Conservation (phyloP, 331 rosid genomes). For the Cydonia oblonga region DNA sequence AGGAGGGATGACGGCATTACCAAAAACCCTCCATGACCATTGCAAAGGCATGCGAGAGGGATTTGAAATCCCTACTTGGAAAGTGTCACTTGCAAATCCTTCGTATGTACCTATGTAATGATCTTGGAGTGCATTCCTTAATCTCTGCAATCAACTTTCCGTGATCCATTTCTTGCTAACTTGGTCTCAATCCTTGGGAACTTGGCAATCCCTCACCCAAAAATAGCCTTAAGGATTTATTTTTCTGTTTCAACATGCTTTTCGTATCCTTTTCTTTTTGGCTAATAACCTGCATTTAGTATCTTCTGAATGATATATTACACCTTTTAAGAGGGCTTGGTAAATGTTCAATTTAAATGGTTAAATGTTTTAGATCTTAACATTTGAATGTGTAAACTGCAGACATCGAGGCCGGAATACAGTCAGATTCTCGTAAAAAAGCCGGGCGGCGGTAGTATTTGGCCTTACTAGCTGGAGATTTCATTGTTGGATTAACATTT, state of each 20-base stretch:
- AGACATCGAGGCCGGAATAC: conserved; percentile 87
- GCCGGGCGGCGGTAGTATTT: conserved; percentile 46
- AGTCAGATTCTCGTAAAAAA: conserved; percentile 66
- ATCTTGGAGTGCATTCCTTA: background rate
- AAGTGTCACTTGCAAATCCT: background rate
- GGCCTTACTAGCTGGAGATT: conserved; percentile 37
- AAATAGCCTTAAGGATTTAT: too few relatives aligned
- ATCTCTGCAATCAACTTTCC: background rate
- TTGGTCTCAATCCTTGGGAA: background rate
- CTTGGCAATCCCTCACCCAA: background rate
- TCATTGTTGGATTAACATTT: background rate
- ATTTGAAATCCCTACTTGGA: background rate
- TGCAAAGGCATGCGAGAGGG: background rate
- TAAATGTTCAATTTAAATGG: background rate
- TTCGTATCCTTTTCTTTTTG: background rate
- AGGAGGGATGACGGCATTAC: background rate
- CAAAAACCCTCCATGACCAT: background rate
- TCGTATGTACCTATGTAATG: background rate
- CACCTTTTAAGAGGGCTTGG: background rate
- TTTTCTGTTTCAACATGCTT: background rate
- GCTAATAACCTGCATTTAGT: background rate
- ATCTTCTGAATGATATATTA: background rate
- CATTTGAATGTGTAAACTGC: conserved; percentile 18
- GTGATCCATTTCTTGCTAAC: background rate
- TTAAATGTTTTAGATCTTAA: background rate